Evolutionary conservation across 768 basidiomycete genomes (phyloP), one percentile per base, ranked within the genome.

Genomic region (Lentinula boryana): DNA sequence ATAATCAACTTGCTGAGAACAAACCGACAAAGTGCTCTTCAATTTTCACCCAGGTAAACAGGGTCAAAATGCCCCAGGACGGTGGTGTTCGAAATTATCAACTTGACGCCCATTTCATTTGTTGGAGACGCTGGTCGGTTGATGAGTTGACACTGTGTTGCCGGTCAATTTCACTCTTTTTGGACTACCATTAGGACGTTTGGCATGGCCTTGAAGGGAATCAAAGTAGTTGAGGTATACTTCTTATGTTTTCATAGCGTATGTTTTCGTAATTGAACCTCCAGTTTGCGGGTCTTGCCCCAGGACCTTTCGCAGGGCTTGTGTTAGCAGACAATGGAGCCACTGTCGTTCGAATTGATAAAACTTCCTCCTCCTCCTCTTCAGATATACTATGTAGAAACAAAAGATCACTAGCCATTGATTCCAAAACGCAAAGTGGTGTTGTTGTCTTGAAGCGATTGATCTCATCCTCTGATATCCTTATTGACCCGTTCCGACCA

Each of bases 401-500:
- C 21, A 93, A 94, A 68, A 85, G 86, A 6, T 91, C 90, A 16
- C 77, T 91, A 56, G 76, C 81, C 13, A 75, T 93, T 58, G 82
- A 89, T 65, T 78, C 84, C 15, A 93, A 93, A 74, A 70, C 76
- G 5, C 70, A 76, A 7, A 78, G 76, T 33, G 91, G 91, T 31
- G 70, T 80, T 44, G 78, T 78, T n/a, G 68, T 85, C 18, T 68
- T 87, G 60, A 79, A 78, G 69, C 80, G 76, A 48, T 75, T 94
- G 62, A 81, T 93, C 27, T 68, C 75, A 27, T 71, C 78, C 33
- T 87, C 89, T 15, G 91, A 94, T 70, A 79, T 93, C 16, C 74
- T 93, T 44, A 89, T 94, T 66, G 91, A 94, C 68, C 85, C 92
- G 0, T 94, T 89, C 70, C 77, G 91, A 48, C 91, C 91, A 56